Conservation (phyloP, 176 grass and related monocot genomes). For the Bromus sterilis region DNA sequence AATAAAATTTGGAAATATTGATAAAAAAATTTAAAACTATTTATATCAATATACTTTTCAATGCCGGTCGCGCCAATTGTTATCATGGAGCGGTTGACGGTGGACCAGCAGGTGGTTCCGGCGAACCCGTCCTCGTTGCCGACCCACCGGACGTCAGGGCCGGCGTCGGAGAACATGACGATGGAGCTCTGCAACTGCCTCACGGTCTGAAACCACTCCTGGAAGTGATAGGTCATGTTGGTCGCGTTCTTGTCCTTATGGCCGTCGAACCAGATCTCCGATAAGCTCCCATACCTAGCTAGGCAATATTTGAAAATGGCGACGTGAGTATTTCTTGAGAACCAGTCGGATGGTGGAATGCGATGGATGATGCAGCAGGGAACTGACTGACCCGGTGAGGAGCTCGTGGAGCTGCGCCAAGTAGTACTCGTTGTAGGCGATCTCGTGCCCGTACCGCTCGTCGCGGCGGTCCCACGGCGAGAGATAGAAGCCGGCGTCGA, state of each 20-base stretch:
- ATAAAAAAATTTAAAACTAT: no score
- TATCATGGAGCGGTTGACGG: constrained; percentile 63
- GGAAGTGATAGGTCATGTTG: constrained; percentile 90
- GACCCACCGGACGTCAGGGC: constrained; percentile 85
- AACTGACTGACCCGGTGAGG: constrained; percentile 65
- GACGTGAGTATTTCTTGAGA: neutral
- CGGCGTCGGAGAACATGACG: constrained; percentile 92
- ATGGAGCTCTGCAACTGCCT: constrained; percentile 68
- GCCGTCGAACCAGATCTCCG: constrained; percentile 97
- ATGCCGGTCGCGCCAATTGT: constrained; percentile 70
- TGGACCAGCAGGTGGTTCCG: constrained; percentile 78
- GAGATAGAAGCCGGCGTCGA: constrained; percentile 74
- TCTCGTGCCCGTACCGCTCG: constrained; percentile 52
- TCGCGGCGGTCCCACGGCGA: constrained; percentile 95
- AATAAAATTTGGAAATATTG: no score
- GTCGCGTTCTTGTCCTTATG: constrained; percentile 74
- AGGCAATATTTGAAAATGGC: neutral
- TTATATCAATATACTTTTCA: no score
- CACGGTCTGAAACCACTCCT: constrained; percentile 85
- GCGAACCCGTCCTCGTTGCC: constrained; percentile 80
- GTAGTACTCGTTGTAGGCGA: constrained; percentile 89
- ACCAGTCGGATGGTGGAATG: no score
- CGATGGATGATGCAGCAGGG: no score
- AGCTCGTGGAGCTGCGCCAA: constrained; percentile 78
- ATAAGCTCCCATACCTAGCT: constrained; percentile 75